Evolutionary conservation across 1,139 yeast species (phyloP).

Genomic region (Candida gigantensis): DNA sequence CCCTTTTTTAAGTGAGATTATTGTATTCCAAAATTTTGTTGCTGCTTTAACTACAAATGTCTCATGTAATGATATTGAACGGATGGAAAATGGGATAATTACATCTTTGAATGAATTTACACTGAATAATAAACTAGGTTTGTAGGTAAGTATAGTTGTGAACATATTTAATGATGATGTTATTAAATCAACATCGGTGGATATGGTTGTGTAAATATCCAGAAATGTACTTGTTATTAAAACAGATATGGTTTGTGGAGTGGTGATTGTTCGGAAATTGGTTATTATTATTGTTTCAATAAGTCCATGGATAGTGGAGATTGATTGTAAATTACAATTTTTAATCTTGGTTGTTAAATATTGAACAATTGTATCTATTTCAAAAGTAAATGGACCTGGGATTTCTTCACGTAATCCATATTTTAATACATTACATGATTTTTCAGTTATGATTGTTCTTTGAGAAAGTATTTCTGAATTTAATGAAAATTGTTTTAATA

Average conservation of each 20-base stretch:
- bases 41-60: slow-evolving; percentile 64
- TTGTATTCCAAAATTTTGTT: slow-evolving; percentile 64
- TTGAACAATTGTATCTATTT: slow-evolving; percentile 39
- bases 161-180: slow-evolving; percentile 46
- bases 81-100: slow-evolving; percentile 45
- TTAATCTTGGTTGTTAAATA: slow-evolving; percentile 46
- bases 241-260: slow-evolving; percentile 28
- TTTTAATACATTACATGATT: slow-evolving; percentile 57
- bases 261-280: slow-evolving; percentile 24
- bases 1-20: slow-evolving; percentile 57
- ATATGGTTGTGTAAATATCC: slow-evolving; percentile 34
- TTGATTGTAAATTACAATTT: slow-evolving; percentile 28
- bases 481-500: slow-evolving; percentile 44
- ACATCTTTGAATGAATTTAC: slow-evolving; percentile 31
- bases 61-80: slow-evolving; percentile 56
- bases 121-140: slow-evolving; percentile 50
- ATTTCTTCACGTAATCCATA: slow-evolving; percentile 55
- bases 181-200: slow-evolving; percentile 55
- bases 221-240: slow-evolving; percentile 33
- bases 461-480: slow-evolving; percentile 29
- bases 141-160: slow-evolving; percentile 46
- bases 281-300: slow-evolving; percentile 43
- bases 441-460: slow-evolving; percentile 51
- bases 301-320: slow-evolving; percentile 43
- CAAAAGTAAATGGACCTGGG: slow-evolving; percentile 62